These are phyloP conservation scores for Beauveria brongniartii DNA, from an alignment of 2,329 filamentous ascomycete species.

Conservation along the genomic window DNA sequence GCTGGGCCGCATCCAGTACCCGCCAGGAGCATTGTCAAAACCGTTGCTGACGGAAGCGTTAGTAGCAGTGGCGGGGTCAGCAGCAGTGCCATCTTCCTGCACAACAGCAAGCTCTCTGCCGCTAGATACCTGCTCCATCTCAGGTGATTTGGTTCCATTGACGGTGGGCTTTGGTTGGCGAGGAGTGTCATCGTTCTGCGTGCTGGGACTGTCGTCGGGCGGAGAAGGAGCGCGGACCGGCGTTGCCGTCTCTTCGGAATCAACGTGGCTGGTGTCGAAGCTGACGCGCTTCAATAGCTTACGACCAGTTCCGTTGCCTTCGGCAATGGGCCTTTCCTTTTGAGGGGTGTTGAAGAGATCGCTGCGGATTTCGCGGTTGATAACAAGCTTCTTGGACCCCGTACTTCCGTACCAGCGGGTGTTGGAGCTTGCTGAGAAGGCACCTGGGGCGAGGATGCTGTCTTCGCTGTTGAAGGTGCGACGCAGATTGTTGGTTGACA, in stretches of 20 bases:
- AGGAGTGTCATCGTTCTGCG: constrained; percentile 30
- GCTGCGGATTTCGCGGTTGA: constrained; percentile 77
- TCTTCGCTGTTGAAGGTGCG: constrained; percentile 75
- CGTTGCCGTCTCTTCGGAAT: constrained; percentile 24
- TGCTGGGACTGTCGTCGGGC: constrained; percentile 22
- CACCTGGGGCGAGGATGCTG: constrained; percentile 77
- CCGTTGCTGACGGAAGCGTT: constrained; percentile 14
- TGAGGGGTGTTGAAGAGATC: constrained; percentile 58
- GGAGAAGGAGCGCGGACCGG: constrained; percentile 29
- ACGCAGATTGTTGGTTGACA: constrained; percentile 79
- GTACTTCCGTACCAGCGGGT: constrained; percentile 58
- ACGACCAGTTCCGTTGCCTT: constrained; percentile 33
- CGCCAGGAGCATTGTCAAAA: constrained; percentile 51
- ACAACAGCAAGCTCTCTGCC: constrained; percentile 74
- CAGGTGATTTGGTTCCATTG: constrained; percentile 37
- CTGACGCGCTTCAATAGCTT: constrained; percentile 81
- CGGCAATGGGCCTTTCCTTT: constrained; percentile 39
- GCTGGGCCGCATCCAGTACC: constrained; percentile 81
- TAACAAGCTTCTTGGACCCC: constrained; percentile 81
- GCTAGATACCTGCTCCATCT: constrained; percentile 59
- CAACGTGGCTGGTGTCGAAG: constrained; percentile 63
- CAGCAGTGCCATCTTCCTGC: constrained; percentile 53
- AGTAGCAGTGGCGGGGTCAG: constrained; percentile 23
- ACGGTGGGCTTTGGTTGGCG: constrained; percentile 46
- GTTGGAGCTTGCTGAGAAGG: constrained; percentile 63